phyloP scores from a whole-genome alignment of 345 rosid genomes.

The Pseudoturritis turrita region DNA sequence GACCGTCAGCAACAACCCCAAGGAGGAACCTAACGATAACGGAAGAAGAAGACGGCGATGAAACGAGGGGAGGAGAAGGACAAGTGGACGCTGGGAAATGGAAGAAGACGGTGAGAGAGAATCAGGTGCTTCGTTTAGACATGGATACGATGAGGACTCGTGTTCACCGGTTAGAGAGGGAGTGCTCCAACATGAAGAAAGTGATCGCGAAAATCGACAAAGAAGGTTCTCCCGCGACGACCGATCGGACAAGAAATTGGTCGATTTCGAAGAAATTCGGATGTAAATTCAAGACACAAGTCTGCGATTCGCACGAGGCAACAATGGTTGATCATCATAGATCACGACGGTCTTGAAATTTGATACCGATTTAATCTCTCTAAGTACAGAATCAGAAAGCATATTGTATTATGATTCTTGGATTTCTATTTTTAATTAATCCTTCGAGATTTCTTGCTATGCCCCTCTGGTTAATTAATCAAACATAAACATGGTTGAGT shows the following conservation, averaged over 20 bases:
- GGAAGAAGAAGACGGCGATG: conserved; percentile 32
- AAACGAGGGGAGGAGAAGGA: conserved; percentile 14
- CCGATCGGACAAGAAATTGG: conserved; percentile 40
- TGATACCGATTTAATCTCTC: background rate
- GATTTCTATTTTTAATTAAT: background rate
- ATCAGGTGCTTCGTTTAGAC: conserved; percentile 88
- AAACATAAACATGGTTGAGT: too few relatives aligned
- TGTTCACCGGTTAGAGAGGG: conserved; percentile 78
- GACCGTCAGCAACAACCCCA: conserved; percentile 33
- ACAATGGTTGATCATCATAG: conserved; percentile 51
- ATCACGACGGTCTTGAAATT: conserved; percentile 23
- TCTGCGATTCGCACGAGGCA: conserved; percentile 86
- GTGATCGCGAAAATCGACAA: conserved; percentile 74
- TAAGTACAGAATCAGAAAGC: conserved; percentile 17
- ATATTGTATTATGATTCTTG: conserved; percentile 6
- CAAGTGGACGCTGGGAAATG: conserved; percentile 40
- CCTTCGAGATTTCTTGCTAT: background rate
- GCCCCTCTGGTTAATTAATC: too few relatives aligned
- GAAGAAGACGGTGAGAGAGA: conserved; percentile 81
- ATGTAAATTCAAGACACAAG: conserved; percentile 93
- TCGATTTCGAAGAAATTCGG: conserved; percentile 59
- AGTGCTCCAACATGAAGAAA: conserved; percentile 83
- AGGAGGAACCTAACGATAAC: conserved; percentile 7
- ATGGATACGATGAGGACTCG: conserved; percentile 99
- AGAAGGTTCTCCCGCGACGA: conserved; percentile 30